Conservation (phyloP, 805 yeast genomes). For the Barnettozyma sucrosica region DNA sequence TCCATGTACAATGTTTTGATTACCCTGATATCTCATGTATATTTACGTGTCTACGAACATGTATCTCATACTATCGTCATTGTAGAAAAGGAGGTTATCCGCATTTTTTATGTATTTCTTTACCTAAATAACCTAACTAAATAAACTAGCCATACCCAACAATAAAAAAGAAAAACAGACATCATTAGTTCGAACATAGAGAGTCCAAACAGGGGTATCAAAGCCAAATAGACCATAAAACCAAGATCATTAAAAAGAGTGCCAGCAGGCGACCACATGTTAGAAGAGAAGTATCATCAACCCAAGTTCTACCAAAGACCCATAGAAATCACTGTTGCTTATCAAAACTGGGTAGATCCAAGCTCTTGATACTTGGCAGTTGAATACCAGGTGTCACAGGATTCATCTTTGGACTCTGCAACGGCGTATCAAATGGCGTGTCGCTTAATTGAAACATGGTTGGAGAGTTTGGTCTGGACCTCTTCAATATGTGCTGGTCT, state of each 20-base stretch:
- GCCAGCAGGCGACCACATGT: not conserved
- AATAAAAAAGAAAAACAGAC: too few species aligned
- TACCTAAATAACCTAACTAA: not conserved
- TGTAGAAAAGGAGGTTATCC: not conserved
- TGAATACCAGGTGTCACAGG: constrained; percentile 13
- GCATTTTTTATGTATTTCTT: too few species aligned
- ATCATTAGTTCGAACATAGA: not conserved
- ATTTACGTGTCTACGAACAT: not conserved
- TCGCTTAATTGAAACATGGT: constrained; percentile 32
- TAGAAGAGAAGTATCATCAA: not conserved
- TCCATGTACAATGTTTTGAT: not conserved
- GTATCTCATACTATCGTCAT: not conserved
- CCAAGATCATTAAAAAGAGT: too few species aligned
- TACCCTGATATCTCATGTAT: not conserved
- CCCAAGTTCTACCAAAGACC: too few species aligned
- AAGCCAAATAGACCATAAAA: not conserved
- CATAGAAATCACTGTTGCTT: not conserved
- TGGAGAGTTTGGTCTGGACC: constrained; percentile 46
- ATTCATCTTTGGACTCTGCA: constrained; percentile 40
- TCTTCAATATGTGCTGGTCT: constrained; percentile 30
- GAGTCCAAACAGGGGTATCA: not conserved
- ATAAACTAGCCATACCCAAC: not conserved
- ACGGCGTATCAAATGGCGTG: constrained; percentile 45
- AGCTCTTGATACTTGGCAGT: constrained; percentile 24
- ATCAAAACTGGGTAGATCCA: constrained; percentile 23